Conservation (phyloP, 345 rosid genomes). For the Jatropha curcas region DNA sequence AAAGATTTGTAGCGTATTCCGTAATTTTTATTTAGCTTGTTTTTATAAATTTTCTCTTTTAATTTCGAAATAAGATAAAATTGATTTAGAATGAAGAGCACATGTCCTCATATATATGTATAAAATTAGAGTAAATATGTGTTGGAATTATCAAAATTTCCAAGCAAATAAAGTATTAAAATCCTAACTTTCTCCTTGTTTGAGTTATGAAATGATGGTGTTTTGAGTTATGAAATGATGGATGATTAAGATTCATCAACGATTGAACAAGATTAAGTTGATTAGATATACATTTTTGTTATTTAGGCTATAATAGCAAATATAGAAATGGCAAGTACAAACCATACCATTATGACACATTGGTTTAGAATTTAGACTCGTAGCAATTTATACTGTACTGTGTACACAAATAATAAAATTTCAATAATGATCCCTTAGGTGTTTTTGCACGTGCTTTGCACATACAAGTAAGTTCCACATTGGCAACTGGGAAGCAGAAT, state of each 20-base stretch:
- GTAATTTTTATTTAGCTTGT: too few relatives aligned
- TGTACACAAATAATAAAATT: not conserved
- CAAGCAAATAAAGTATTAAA: not conserved
- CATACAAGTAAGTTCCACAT: not conserved
- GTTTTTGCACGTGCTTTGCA: not conserved
- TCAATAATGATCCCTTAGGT: not conserved
- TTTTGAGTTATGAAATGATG: not conserved
- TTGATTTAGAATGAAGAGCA: too few relatives aligned
- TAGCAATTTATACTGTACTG: not conserved
- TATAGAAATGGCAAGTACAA: not conserved
- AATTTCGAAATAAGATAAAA: too few relatives aligned
- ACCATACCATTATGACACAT: not conserved
- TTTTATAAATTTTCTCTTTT: too few relatives aligned
- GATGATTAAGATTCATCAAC: too few relatives aligned
- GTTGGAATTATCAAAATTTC: not conserved
- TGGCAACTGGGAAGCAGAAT: conserved; percentile 4
- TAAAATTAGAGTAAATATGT: not conserved
- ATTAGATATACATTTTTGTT: not conserved
- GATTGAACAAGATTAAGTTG: too few relatives aligned
- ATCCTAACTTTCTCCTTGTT: not conserved
- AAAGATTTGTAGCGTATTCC: too few relatives aligned
- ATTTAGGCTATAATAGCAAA: not conserved
- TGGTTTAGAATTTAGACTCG: too few relatives aligned
- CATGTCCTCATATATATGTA: too few relatives aligned
- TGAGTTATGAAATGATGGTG: not conserved